Evolutionary conservation across 805 yeast genomes (phyloP), one percentile per base, ranked within the genome.

Genomic region (Candida incommunis): DNA sequence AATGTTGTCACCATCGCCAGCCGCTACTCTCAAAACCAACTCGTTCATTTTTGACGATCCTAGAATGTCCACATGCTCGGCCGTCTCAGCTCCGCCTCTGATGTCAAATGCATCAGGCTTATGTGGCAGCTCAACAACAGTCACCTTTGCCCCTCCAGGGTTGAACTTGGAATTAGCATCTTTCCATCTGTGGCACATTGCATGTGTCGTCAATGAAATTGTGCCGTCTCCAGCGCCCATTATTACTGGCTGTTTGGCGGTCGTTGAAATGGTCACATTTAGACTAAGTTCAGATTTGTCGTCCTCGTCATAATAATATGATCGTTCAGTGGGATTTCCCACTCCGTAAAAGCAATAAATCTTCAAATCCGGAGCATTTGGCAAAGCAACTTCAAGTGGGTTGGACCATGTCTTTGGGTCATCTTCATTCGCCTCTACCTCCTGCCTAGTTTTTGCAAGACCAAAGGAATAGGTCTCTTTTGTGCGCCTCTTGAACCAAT

Each of bases 221-320:
- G 98, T 92, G 3, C 98, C 98, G 62, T 92, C 98, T 23, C 98
- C 98, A 58, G 92, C 95, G 1, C 95, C 80, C 56, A 85, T 69
- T 29, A 71, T 70, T 0, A 92, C 96, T 0, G 94, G 79, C n/a
- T 69, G 60, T 29, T 72, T 68, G 3, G 72, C 69, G 7, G 75
- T 82, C 22, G 74, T 63, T 52, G 82, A 86, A 43, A 92, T 84
- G 0, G 90, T 74, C 46, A 83, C 72, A 49, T 82, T 77, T 50
- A 90, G 65, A 24, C 76, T 72, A 3, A 74, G 57, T 0, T 64
- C 47, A 0, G 67, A 63, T 45, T 75, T 73, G 48, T 76, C 75
- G 4, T 66, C 68, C 45, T 82, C 82, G 45, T 75, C 77, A 63
- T 92, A 92, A 26, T 78, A 75, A 63, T 92, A 92, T 0, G 95